phyloP scores from a whole-genome alignment of 2,329 filamentous ascomycete genomes.

The Cercospora zeina region DNA sequence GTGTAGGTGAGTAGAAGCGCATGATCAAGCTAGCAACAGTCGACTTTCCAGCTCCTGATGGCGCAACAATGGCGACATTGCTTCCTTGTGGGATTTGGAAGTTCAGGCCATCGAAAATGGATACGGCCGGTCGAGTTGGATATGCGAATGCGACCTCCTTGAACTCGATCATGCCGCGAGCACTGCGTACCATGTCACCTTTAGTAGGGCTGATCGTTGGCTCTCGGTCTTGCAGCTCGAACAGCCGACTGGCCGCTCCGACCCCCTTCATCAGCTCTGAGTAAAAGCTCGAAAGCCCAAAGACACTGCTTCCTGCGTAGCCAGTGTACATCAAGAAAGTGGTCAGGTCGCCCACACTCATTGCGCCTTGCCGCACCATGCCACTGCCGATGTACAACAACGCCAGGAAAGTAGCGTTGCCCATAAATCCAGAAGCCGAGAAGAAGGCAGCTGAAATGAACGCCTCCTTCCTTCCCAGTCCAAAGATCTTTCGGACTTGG shows the following conservation, averaged over 20 bases:
- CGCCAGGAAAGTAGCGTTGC: constrained; percentile 92
- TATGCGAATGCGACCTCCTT: constrained; percentile 85
- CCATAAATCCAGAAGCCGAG: constrained; percentile 79
- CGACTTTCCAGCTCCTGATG: constrained; percentile 93
- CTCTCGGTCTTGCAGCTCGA: constrained; percentile 89
- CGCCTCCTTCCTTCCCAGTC: constrained; percentile 81
- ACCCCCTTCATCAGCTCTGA: constrained; percentile 99
- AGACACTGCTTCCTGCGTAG: constrained; percentile 80
- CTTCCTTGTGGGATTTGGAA: constrained; percentile 91
- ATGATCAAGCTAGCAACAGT: constrained; percentile 90
- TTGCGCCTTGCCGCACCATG: constrained; percentile 81
- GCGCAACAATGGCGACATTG: constrained; percentile 95
- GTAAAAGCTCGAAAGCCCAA: constrained; percentile 93
- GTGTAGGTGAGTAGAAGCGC: constrained; percentile 83
- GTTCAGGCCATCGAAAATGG: constrained; percentile 82
- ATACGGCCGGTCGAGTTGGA: constrained; percentile 86
- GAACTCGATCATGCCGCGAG: constrained; percentile 86
- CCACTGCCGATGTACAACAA: constrained; percentile 87
- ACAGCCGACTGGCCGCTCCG: constrained; percentile 90
- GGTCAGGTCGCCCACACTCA: constrained; percentile 88
- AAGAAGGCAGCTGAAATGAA: constrained; percentile 91
- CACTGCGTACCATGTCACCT: constrained; percentile 75
- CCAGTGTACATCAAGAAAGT: constrained; percentile 99
- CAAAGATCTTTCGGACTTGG: constrained; percentile 89
- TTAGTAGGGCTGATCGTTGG: constrained; percentile 85